Evolutionary conservation across 768 basidiomycete genomes (phyloP).

Genomic region (Coprinopsis marcescibilis): DNA sequence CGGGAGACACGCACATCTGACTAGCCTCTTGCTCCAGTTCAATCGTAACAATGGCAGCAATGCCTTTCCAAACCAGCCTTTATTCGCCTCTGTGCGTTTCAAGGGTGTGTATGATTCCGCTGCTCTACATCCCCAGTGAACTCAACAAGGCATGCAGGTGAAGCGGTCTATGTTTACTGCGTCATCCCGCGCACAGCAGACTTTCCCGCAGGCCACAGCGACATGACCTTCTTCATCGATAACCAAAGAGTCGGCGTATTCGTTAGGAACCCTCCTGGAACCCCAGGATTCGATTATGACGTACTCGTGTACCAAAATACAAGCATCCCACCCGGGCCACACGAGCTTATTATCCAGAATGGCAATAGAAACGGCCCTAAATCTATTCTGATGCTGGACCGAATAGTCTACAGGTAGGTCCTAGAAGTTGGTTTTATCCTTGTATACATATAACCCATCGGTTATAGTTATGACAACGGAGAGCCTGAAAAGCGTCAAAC

Average conservation of each 20-base stretch:
- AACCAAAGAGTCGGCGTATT: conserved; percentile 25
- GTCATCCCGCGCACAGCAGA: conserved; percentile 22
- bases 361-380: conserved; percentile 22
- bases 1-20: neutral
- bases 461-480: conserved; percentile 4
- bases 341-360: conserved; percentile 29
- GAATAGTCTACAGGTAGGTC: conserved; percentile 34
- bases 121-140: neutral
- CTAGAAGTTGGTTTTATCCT: too few species aligned
- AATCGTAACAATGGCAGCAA: neutral
- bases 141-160: conserved; percentile 20
- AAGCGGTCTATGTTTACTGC: conserved; percentile 41
- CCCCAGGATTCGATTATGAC: conserved; percentile 25
- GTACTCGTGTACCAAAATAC: conserved; percentile 28
- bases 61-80: conserved; percentile 4
- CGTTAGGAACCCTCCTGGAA: conserved; percentile 14
- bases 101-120: neutral
- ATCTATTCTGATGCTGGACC: conserved; percentile 32
- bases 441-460: too few species aligned
- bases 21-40: conserved; percentile 5
- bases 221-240: conserved; percentile 36
- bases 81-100: neutral
- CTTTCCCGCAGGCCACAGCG: conserved; percentile 22
- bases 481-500: neutral
- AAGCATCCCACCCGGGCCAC: conserved; percentile 21